Evolutionary conservation across 768 basidiomycete genomes (phyloP).

Genomic region (Lentinula sp.): DNA sequence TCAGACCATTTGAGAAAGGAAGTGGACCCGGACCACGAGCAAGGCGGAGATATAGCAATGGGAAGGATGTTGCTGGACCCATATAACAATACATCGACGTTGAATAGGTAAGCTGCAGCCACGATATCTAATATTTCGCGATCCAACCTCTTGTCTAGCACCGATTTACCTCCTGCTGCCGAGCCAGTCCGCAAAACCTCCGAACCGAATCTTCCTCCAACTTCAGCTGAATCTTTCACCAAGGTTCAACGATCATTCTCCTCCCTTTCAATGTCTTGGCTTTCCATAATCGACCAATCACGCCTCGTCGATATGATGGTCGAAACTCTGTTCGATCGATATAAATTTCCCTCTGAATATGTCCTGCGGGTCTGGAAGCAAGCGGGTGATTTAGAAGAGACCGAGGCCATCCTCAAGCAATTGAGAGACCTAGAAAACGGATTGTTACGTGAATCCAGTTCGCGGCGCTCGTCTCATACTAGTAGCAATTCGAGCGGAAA

Average conservation of each 20-base stretch:
- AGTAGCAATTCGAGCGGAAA: neutral
- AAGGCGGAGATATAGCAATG: neutral
- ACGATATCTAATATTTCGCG: neutral
- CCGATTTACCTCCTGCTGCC: neutral
- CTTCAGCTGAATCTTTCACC: neutral
- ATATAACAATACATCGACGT: neutral
- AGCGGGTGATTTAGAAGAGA: neutral
- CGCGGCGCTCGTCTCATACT: neutral
- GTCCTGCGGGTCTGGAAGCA: neutral
- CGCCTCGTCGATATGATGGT: neutral
- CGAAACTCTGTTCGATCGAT: neutral
- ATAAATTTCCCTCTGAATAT: neutral
- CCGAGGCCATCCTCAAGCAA: neutral
- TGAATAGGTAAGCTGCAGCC: neutral
- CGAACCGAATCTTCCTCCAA: neutral
- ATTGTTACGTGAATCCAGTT: neutral
- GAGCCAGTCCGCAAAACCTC: neutral
- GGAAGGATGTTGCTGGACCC: neutral
- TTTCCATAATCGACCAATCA: neutral
- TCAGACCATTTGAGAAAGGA: neutral
- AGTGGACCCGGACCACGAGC: neutral
- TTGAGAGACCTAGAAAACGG: neutral
- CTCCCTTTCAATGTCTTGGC: neutral
- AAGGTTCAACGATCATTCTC: neutral
- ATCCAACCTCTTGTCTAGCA: neutral